Conservation (phyloP, 768 basidiomycete species). For the Lactifluus rugatus region DNA sequence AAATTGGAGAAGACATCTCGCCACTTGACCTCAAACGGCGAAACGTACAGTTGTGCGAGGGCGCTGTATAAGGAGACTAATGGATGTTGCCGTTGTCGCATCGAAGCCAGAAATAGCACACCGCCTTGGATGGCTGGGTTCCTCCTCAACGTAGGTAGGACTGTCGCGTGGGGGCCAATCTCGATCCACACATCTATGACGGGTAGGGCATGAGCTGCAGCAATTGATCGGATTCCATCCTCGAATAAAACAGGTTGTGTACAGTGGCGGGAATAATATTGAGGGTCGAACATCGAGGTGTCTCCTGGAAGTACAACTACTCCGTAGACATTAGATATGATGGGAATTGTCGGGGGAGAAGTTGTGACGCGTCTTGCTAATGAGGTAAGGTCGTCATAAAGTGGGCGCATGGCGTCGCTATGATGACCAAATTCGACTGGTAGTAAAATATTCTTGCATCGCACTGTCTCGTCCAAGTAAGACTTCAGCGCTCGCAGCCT, state of each 20-base stretch:
- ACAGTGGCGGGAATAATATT: conserved; percentile 54
- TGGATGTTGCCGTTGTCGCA: conserved; percentile 36
- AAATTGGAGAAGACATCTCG: conserved; percentile 42
- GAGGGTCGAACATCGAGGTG: conserved; percentile 33
- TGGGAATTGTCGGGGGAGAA: conserved; percentile 42
- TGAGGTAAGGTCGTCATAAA: conserved; percentile 39
- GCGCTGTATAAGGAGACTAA: conserved; percentile 38
- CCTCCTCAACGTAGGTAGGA: conserved; percentile 47
- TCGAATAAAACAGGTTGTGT: conserved; percentile 47
- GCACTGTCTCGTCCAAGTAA: conserved; percentile 29
- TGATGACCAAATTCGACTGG: conserved; percentile 57
- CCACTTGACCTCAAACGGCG: conserved; percentile 40
- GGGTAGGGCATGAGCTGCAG: conserved; percentile 23
- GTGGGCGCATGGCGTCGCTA: conserved; percentile 50
- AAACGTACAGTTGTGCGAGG: conserved; percentile 41
- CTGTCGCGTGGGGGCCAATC: conserved; percentile 52
- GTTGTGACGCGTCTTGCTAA: conserved; percentile 32
- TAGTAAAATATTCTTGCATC: conserved; percentile 36
- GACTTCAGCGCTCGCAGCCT: conserved; percentile 35
- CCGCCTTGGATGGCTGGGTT: conserved; percentile 28
- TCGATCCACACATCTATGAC: conserved; percentile 48
- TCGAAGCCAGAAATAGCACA: conserved; percentile 37
- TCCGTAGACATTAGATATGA: conserved; percentile 56
- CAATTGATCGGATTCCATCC: conserved; percentile 37
- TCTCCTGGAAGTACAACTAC: conserved; percentile 45